Base-by-base conservation (phyloP, 352 stramenopile genomes). In the Aphanomyces invadans region DNA sequence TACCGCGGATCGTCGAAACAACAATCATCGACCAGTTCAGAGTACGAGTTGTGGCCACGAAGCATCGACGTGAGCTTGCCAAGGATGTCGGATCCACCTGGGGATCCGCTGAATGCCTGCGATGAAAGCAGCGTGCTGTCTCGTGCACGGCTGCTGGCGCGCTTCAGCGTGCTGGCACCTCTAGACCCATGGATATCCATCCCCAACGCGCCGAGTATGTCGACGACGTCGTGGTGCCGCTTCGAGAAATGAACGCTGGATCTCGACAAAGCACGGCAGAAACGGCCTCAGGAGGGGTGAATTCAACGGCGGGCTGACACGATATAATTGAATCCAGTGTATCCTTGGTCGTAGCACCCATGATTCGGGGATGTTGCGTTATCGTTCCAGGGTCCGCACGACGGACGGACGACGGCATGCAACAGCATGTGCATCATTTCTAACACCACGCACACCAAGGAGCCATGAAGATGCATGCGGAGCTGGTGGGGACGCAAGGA, bases 31-130 rank as follows among this genome's bases (percentile, higher is more conserved):
- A 31, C 46, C 46, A 54, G 46, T 29, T 31, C 26, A 23, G n/a
- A 15, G n/a, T 25, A 25, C 11, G n/a, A 23, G 46, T 21, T 54
- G 46, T 54, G 46, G n/a, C 46, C 46, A 3, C 46, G 46, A 10
- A 54, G 26, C n/a, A 54, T 54, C n/a, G 46, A 10, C 46, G 46
- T 23, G 46, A 54, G 46, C n/a, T 54, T 54, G 46, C 46, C 46
- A 54, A 54, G 26, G 10, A 54, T 11, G 26, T 54, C 46, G 10
- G 46, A 15, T 1, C 46, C 46, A 21, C n/a, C n/a, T 1, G 46
- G 26, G 10, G 46, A 31, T 21, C 46, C 46, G 36, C 15, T 42
- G 36, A 42, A 7, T 42, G 36, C 36, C 15, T 15, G 36, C 7
- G 36, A 15, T 42, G 15, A 42, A 42, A n/a, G n/a, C n/a, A n/a